Conservation (phyloP, 192 early-diverging fungal genomes). For the Chytriomyces sp. region DNA sequence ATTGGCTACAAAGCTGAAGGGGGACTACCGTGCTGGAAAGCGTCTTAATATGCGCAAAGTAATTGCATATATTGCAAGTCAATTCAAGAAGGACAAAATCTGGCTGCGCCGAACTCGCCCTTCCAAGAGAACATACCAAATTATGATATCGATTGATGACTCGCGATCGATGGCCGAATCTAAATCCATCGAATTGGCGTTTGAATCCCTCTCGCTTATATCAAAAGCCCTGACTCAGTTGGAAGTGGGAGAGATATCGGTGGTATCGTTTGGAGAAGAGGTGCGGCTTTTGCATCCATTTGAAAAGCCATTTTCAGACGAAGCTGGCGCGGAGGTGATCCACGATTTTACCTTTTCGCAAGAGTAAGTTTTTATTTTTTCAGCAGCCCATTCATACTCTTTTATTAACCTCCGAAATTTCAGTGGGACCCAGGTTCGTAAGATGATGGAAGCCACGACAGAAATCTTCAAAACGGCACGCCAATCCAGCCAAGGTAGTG, state of each 20-base stretch:
- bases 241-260: constrained; percentile 91
- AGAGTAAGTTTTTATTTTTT: constrained; percentile 45
- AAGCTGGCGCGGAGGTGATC: constrained; percentile 90
- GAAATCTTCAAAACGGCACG: constrained; percentile 78
- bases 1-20: constrained; percentile 92
- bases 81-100: constrained; percentile 99
- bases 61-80: constrained; percentile 97
- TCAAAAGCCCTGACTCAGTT: constrained; percentile 91
- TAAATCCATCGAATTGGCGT: constrained; percentile 85
- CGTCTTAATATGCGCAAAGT: constrained; percentile 99
- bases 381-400: background rate
- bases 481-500: constrained; percentile 44
- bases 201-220: constrained; percentile 91
- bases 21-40: constrained; percentile 98
- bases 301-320: constrained; percentile 85
- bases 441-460: constrained; percentile 86
- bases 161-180: constrained; percentile 96
- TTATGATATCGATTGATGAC: constrained; percentile 97
- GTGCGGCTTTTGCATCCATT: constrained; percentile 92
- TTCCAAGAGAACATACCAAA: constrained; percentile 95
- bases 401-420: background rate
- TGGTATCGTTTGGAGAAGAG: constrained; percentile 89
- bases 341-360: constrained; percentile 90
- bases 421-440: constrained; percentile 78
- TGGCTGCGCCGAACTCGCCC: constrained; percentile 98